Evolutionary conservation across 805 yeast species (phyloP).

Genomic region (Danielia oregonensis): DNA sequence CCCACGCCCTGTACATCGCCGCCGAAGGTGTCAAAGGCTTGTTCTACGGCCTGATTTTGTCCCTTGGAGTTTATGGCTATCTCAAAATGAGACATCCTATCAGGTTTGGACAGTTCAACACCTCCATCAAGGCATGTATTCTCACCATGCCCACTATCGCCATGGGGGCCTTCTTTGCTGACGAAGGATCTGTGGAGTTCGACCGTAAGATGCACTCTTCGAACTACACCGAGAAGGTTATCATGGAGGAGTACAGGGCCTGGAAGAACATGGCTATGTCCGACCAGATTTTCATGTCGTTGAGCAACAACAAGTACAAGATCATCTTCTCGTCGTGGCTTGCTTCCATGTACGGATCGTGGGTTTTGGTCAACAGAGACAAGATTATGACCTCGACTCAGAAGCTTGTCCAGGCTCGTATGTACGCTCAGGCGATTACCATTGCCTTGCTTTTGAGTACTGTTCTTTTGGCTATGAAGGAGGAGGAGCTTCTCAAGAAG

Average conservation of each 20-base stretch:
- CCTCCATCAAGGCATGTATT: slow-evolving; percentile 37
- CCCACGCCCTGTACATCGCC: slow-evolving; percentile 33
- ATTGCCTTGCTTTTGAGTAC: slow-evolving; percentile 26
- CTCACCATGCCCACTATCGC: slow-evolving; percentile 39
- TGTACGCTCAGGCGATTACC: slow-evolving; percentile 29
- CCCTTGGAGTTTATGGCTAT: slow-evolving; percentile 31
- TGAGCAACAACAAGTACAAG: slow-evolving; percentile 33
- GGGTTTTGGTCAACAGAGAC: slow-evolving; percentile 25
- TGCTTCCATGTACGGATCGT: slow-evolving; percentile 32
- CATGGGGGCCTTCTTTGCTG: slow-evolving; percentile 38
- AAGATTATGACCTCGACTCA: slow-evolving; percentile 25
- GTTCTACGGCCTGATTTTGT: slow-evolving; percentile 29
- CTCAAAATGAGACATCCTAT: slow-evolving; percentile 31
- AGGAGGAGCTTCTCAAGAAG: slow-evolving; percentile 19
- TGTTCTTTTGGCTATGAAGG: slow-evolving; percentile 24
- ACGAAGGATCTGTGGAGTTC: slow-evolving; percentile 42
- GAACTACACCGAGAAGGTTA: slow-evolving; percentile 22
- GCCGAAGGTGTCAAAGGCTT: slow-evolving; percentile 39
- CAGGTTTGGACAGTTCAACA: slow-evolving; percentile 30
- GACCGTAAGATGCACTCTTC: slow-evolving; percentile 35
- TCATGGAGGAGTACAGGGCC: slow-evolving; percentile 31
- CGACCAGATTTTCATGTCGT: slow-evolving; percentile 27
- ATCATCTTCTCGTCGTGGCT: slow-evolving; percentile 36
- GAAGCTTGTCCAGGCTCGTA: slow-evolving; percentile 27
- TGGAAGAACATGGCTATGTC: slow-evolving; percentile 31